Evolutionary conservation across 2,329 filamentous ascomycete genomes (phyloP), one percentile per base, ranked within the genome.

Genomic region (Macrophomina phaseolina): DNA sequence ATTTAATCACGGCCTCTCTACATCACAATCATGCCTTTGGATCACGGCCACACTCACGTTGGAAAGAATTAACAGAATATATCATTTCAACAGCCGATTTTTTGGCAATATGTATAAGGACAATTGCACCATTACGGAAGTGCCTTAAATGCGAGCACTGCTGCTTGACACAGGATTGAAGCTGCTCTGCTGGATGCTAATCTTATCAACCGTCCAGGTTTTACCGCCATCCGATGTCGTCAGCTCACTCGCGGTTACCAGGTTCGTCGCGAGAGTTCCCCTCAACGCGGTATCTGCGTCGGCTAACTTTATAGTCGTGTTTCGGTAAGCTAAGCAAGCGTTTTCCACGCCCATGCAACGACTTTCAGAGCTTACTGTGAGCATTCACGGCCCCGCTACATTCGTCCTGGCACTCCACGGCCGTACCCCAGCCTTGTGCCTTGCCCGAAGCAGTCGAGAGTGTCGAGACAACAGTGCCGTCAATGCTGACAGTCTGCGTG

Each of bases 391-490:
- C 80, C 16, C 81, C 80, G 69, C 80, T 81, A 66, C 80, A 73
- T 5, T 72, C 69, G 38, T 72, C 75, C 1, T 75, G 76, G 56
- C 80, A 81, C 66, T 82, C 79, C 65, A 83, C 78, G 0, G 81
- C 77, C 42, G 77, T 80, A 2, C 80, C 81, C 76, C 80, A 83
- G 68, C 81, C 81, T 72, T 77, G 69, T 3, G 80, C 80, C 9
- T 80, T 70, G 28, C 77, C 81, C 67, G 79, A 46, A 63, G 74
- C 79, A 46, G 82, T 84, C 1, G 81, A 83, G 1, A 85, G 76
- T 0, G 77, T 82, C 0, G 80, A 81, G 42, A 84, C 76, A 16
- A 73, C 68, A 14, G 70, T 70, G 48, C 75, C 78, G 63, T 81
- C 79, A 32, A 82, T 68, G 1, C 69, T 71, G 40, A 82, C 78